Evolutionary conservation across 352 stramenopile species (phyloP).

Genomic region (Globisporangium recalcitrans): DNA sequence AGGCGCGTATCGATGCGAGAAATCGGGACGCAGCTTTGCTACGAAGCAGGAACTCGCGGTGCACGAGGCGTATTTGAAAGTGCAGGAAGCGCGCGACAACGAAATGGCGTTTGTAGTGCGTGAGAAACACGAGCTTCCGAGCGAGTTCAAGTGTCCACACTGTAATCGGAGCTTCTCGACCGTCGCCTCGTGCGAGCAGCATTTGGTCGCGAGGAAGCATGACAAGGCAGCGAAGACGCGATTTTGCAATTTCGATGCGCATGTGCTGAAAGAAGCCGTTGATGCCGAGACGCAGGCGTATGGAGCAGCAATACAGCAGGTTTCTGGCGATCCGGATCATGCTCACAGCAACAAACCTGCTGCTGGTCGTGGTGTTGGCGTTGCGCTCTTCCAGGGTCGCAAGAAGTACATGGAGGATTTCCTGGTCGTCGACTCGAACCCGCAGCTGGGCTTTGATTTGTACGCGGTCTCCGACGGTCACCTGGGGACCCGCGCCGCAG

Average conservation of each 20-base stretch:
- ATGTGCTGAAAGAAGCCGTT: constrained; percentile 21
- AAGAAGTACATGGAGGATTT: constrained; percentile 93
- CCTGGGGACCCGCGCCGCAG: constrained; percentile 84
- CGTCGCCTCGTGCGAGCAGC: constrained; percentile 52
- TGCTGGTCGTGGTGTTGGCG: constrained; percentile 19
- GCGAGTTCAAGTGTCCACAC: constrained; percentile 49
- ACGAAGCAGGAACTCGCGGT: constrained; percentile 53
- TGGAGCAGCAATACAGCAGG: not conserved
- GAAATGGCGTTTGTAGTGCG: constrained; percentile 54
- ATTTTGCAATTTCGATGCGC: constrained; percentile 58
- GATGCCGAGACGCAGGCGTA: constrained; percentile 18
- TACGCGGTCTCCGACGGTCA: constrained; percentile 96
- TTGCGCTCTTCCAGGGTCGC: constrained; percentile 85
- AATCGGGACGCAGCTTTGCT: constrained; percentile 57
- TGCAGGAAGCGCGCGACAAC: constrained; percentile 37
- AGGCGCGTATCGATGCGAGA: constrained; percentile 63
- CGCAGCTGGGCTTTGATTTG: constrained; percentile 66
- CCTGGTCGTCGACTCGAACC: constrained; percentile 32
- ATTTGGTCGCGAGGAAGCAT: constrained; percentile 47
- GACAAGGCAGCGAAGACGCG: constrained; percentile 20
- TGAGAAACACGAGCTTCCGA: constrained; percentile 46
- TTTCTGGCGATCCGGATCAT: not conserved
- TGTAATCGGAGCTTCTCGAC: constrained; percentile 64
- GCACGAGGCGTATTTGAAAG: constrained; percentile 60
- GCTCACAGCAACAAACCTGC: not conserved